Base-by-base conservation (phyloP, 108 stramenopile species). In the Mayamaea pseudoterrestris region DNA sequence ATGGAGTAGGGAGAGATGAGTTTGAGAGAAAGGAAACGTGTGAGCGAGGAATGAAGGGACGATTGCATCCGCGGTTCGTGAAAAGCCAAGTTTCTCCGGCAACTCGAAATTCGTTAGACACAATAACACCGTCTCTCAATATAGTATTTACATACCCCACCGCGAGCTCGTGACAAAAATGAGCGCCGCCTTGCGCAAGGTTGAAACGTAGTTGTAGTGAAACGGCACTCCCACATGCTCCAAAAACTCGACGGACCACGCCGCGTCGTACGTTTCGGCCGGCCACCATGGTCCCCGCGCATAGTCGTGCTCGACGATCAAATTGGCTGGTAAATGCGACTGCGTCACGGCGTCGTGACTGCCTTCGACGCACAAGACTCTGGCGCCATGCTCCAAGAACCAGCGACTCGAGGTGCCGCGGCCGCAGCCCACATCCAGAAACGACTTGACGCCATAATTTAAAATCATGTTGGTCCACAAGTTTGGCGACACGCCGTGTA, bases 221-320 rank as follows among this genome's bases (percentile, higher is more conserved):
- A 55, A 83, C n/a, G 86, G 70, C 14, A 80, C 35, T 9, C 72
- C 69, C 7, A 68, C 68, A 35, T 60, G 58, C 44, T 70, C 69
- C 41, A 70, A 31, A 26, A 83, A 83, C 47, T 91, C 89, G 7
- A 85, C 83, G 17, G 58, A 60, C 83, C 83, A 91, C 1, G 62
- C 83, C 3, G 78, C 80, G 63, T 85, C 83, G n/a, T 78, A 74
- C 0, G 83, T 86, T 3, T 70, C 28, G 3, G 47, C 64, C 7
- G 89, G 89, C 89, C 89, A 91, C 79, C 79, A 91, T 22, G 89
- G 89, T 32, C 89, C 89, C 40, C 78, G 39, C 11, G 61, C 55
- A 49, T 76, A 79, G 36, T 83, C 81, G 40, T 83, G 81, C 50
- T 81, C 80, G 2, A 55, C 48, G 11, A 64, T 11, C 20, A 35